Conservation (phyloP, 371 early-diverging fungal genomes). For the Mucor circinelloides region DNA sequence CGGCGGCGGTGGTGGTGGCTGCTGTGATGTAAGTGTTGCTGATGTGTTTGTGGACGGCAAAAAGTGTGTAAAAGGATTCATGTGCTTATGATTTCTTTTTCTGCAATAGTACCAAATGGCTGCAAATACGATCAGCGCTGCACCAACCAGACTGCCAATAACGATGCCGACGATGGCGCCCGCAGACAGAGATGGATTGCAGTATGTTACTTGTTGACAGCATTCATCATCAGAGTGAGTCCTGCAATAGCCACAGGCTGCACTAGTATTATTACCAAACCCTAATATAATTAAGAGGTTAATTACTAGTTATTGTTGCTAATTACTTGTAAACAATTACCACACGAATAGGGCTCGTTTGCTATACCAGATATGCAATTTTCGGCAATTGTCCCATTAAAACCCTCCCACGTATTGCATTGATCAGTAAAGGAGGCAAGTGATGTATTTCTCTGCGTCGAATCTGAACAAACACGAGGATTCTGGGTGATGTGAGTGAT, state of each 20-base stretch:
- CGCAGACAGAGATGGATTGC: constrained; percentile 13
- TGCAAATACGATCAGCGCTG: neutral
- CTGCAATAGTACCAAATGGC: neutral
- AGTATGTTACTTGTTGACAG: constrained; percentile 21
- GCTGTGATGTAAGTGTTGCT: neutral
- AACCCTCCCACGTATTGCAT: constrained; percentile 36
- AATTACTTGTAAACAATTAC: constrained; percentile 17
- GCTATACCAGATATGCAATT: constrained; percentile 42
- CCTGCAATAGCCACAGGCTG: constrained; percentile 33
- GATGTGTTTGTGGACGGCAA: constrained; percentile 1
- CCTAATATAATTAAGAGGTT: constrained; percentile 13
- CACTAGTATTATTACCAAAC: constrained; percentile 17
- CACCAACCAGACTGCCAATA: constrained; percentile 9
- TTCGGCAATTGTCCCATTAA: constrained; percentile 20
- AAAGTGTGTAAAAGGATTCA: neutral
- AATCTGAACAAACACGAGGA: constrained; percentile 19
- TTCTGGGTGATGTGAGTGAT: constrained; percentile 16
- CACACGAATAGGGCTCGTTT: constrained; percentile 46
- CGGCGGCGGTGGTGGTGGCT: neutral
- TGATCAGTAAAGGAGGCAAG: constrained; percentile 13
- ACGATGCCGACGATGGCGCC: constrained; percentile 40
- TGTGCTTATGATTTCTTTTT: neutral
- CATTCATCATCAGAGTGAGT: constrained; percentile 24
- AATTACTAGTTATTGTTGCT: neutral
- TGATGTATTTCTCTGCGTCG: constrained; percentile 12